These are phyloP conservation scores for Diaporthe helianthi DNA, from an alignment of 2,329 filamentous ascomycete species.

Conservation along the genomic window DNA sequence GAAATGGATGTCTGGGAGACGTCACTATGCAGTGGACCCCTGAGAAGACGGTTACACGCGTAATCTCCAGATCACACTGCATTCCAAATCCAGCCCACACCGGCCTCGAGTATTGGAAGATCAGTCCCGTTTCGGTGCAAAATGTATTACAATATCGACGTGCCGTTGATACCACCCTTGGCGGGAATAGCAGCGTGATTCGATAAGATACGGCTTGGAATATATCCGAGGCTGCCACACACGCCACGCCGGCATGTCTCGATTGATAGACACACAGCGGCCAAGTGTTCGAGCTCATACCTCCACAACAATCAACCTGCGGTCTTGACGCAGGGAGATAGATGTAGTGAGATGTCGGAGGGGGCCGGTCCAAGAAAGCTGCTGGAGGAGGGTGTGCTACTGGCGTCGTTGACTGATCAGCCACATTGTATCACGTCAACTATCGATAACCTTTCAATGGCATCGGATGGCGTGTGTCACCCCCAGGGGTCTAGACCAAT, in stretches of 20 bases:
- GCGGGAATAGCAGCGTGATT: neutral
- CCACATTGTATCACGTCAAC: constrained; percentile 16
- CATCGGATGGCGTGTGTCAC: constrained; percentile 15
- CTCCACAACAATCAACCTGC: constrained; percentile 3
- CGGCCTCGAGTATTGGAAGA: constrained; percentile 5
- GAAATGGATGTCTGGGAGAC: neutral
- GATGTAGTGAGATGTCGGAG: neutral
- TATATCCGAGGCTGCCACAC: constrained; percentile 19
- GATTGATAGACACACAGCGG: neutral
- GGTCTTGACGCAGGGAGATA: neutral
- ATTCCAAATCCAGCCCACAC: constrained; percentile 14
- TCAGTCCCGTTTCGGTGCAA: neutral
- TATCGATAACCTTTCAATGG: constrained; percentile 27
- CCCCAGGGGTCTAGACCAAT: constrained; percentile 17
- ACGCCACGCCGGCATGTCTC: neutral
- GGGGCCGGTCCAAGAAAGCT: constrained; percentile 5
- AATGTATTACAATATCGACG: constrained; percentile 10
- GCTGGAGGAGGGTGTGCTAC: neutral
- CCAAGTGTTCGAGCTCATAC: neutral
- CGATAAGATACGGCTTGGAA: constrained; percentile 1
- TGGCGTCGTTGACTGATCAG: constrained; percentile 7
- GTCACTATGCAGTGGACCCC: constrained; percentile 23
- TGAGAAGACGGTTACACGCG: constrained; percentile 21
- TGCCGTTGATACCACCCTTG: neutral
- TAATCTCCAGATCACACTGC: constrained; percentile 29